phyloP scores from a whole-genome alignment of 257 asterid genomes.

The Leonotis leonurus region DNA sequence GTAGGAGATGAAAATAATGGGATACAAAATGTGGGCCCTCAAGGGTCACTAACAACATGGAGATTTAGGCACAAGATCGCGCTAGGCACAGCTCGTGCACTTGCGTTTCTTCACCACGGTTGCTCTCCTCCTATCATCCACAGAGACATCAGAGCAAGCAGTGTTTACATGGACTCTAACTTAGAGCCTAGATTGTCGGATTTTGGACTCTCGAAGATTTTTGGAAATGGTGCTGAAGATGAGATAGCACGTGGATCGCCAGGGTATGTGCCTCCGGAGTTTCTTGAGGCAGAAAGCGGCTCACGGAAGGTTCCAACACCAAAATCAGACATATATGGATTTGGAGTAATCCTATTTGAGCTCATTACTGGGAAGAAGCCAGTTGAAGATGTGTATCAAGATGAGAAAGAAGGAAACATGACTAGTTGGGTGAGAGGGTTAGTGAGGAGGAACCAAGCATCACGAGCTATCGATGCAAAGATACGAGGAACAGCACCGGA shows the following conservation, averaged over 20 bases:
- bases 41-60: conserved; percentile 60
- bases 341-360: conserved; percentile 73
- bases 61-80: conserved; percentile 64
- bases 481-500: conserved; percentile 58
- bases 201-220: conserved; percentile 65
- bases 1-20: conserved; percentile 32
- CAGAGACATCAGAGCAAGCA: conserved; percentile 76
- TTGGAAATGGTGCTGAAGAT: conserved; percentile 52
- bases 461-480: conserved; percentile 63
- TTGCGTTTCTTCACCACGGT: conserved; percentile 86
- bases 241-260: conserved; percentile 55
- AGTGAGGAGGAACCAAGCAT: conserved; percentile 40
- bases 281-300: conserved; percentile 38
- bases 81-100: conserved; percentile 79
- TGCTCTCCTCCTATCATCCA: conserved; percentile 82
- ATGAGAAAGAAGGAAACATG: conserved; percentile 42
- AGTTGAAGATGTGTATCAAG: conserved; percentile 42
- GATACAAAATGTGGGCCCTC: conserved; percentile 51
- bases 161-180: conserved; percentile 65
- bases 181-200: conserved; percentile 74
- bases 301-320: conserved; percentile 55
- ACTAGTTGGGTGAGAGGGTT: conserved; percentile 73
- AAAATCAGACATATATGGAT: conserved; percentile 72
- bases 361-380: conserved; percentile 73
- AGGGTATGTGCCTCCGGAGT: conserved; percentile 74